Conservation (phyloP, 179 eudicot species). For the Heliamphora pulchella region DNA sequence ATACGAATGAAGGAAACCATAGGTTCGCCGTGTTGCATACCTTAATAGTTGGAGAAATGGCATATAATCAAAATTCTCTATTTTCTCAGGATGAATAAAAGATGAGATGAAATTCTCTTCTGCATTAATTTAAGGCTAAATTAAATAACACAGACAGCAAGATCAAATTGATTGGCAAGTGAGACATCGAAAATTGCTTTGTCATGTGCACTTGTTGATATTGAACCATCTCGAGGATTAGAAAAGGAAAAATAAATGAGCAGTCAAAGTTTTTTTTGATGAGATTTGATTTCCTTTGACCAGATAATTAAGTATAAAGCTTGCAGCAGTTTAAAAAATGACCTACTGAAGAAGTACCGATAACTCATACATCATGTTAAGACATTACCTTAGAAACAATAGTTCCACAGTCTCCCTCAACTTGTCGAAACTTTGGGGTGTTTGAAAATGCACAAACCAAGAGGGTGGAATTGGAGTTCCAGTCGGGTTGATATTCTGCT, state of each 20-base stretch:
- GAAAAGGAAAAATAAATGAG: neutral
- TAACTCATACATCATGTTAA: slow-evolving; percentile 4
- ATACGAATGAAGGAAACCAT: no score
- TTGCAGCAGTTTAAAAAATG: neutral
- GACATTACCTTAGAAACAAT: slow-evolving; percentile 75
- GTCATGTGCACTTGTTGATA: neutral
- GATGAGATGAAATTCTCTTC: no score
- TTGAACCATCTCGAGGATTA: neutral
- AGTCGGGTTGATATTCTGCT: slow-evolving; percentile 77
- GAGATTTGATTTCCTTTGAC: neutral
- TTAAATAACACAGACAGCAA: neutral
- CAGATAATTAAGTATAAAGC: neutral
- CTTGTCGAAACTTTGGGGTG: slow-evolving; percentile 96
- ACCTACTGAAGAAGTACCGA: neutral
- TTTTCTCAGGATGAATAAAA: no score
- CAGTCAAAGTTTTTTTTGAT: neutral
- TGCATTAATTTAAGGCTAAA: no score
- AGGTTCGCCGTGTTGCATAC: no score
- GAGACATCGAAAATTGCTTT: neutral
- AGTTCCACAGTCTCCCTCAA: slow-evolving; percentile 77
- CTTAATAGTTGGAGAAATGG: no score
- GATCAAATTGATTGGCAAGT: neutral
- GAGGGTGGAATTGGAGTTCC: slow-evolving; percentile 86
- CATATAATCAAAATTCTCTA: no score
- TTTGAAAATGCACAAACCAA: slow-evolving; percentile 84